Evolutionary conservation across 805 yeast genomes (phyloP).

Genomic region (Sungouiozyma intestinalis): DNA sequence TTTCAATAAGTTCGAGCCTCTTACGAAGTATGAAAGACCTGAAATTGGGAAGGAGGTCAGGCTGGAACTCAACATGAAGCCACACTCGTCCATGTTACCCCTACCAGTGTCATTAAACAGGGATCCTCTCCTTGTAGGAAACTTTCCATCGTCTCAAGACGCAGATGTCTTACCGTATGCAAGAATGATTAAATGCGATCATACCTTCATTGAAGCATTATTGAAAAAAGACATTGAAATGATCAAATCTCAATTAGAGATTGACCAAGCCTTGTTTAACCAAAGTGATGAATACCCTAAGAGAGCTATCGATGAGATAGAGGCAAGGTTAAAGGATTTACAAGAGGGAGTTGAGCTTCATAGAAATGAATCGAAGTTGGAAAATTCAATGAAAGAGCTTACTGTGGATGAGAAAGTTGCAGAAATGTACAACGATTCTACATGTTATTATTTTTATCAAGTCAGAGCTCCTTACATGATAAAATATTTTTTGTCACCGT

Average conservation of each 20-base stretch:
- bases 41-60: conserved; percentile 43
- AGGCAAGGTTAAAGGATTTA: conserved; percentile 34
- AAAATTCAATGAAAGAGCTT: not conserved
- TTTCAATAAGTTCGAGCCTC: conserved; percentile 19
- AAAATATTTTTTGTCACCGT: conserved; percentile 58
- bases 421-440: conserved; percentile 28
- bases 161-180: conserved; percentile 40
- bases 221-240: conserved; percentile 49
- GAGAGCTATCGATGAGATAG: conserved; percentile 47
- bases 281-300: conserved; percentile 47
- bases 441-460: conserved; percentile 65
- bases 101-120: conserved; percentile 40
- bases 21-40: conserved; percentile 30
- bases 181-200: conserved; percentile 60
- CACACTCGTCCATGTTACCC: conserved; percentile 34
- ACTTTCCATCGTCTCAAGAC: conserved; percentile 47
- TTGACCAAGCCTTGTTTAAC: conserved; percentile 49
- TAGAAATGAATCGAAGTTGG: conserved; percentile 7
- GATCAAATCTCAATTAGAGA: conserved; percentile 40
- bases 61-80: conserved; percentile 55
- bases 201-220: conserved; percentile 41
- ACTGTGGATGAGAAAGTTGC: conserved; percentile 6
- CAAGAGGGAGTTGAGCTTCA: conserved; percentile 4
- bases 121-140: conserved; percentile 31
- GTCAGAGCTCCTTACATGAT: conserved; percentile 60